Evolutionary conservation across 2,329 filamentous ascomycete genomes (phyloP), one percentile per base, ranked within the genome.

Genomic region (Chrysoporthe deuterocubensis): DNA sequence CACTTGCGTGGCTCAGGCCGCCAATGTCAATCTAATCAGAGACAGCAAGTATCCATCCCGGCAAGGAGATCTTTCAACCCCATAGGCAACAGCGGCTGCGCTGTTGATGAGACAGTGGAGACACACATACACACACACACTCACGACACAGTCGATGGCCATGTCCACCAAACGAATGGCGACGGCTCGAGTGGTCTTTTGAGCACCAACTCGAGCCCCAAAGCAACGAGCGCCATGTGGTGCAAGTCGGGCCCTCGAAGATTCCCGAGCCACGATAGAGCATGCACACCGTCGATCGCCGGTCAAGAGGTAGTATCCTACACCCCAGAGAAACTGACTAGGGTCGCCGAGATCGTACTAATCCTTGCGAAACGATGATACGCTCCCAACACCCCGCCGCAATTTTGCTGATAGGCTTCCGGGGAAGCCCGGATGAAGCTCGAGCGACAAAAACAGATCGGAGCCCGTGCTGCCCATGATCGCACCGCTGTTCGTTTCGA

Each of bases 51-150:
- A 13, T 54, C 37, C 21, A 48, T 3, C 48, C 8, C 6, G 37
- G 61, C 48, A 14, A 43, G 34, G 44, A 26, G 3, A n/a, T 9
- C 11, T 63, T 21, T 37, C 16, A 4, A 18, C n/a, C 37, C 21
- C n/a, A 21, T 14, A 26, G 42, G 57, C n/a, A 21, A 37, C 57
- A 26, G 40, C 57, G n/a, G 56, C 40, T 60, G 40, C 40, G 57
- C 57, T 60, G 48, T 54, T 56, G 48, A 32, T 63, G 61, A 63
- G 61, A 63, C 61, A 63, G 21, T 46, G 18, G 42, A 21, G 42
- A 32, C 58, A 26, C 42, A 60, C 48, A 52, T 13, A 52, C 11
- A 26, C n/a, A 26, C 48, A n/a, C 48, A 13, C n/a, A 26, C 43
- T 14, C 8, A 44, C 43, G 2, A 14, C 9, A 46, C 46, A 21